phyloP scores from a whole-genome alignment of 306 rosid genomes.

The Acacia acuminata region DNA sequence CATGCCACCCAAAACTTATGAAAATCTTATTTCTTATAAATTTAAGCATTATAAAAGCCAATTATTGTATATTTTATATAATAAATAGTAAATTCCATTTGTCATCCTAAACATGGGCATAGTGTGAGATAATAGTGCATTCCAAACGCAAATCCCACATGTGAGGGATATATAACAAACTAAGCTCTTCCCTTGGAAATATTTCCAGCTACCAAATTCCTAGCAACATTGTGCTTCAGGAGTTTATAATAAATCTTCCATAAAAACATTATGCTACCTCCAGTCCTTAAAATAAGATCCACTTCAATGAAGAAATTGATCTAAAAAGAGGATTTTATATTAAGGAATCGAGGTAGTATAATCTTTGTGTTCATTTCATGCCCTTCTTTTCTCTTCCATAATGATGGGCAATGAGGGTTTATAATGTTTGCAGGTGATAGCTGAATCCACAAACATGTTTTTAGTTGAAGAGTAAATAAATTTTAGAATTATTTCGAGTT shows the following conservation, averaged over 20 bases:
- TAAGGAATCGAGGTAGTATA: too few relatives aligned
- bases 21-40: not conserved
- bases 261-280: not conserved
- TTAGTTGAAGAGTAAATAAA: not conserved
- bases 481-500: not conserved
- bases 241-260: not conserved
- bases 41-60: not conserved
- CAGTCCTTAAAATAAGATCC: too few relatives aligned
- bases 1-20: not conserved
- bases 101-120: not conserved
- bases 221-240: slow-evolving; percentile 10
- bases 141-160: not conserved
- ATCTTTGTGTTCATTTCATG: not conserved
- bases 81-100: not conserved
- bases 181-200: not conserved
- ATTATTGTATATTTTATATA: not conserved
- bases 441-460: not conserved
- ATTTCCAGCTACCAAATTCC: slow-evolving; percentile 9
- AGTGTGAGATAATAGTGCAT: not conserved
- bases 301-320: too few relatives aligned
- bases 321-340: too few relatives aligned
- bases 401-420: not conserved
- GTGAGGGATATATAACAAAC: not conserved
- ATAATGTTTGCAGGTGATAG: not conserved
- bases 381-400: too few relatives aligned